Conservation (phyloP, 2,329 filamentous ascomycete species). For the Neophaeococcomyces mojaviensis region DNA sequence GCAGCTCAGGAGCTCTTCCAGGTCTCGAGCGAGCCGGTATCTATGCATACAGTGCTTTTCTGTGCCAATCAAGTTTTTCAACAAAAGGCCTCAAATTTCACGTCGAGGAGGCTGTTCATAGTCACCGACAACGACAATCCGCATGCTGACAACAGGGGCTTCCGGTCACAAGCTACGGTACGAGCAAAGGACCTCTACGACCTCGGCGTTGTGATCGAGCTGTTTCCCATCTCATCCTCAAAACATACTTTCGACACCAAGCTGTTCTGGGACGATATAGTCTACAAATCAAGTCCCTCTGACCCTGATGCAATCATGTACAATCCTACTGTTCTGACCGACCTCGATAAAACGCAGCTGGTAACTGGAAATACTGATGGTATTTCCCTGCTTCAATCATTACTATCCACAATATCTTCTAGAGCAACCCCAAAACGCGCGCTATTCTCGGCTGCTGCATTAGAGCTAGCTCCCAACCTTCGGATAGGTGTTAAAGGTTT, state of each 20-base stretch:
- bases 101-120: slow-evolving; percentile 85
- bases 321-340: slow-evolving; percentile 29
- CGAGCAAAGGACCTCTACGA: slow-evolving; percentile 94
- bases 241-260: slow-evolving; percentile 68
- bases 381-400: slow-evolving; percentile 66
- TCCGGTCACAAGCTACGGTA: slow-evolving; percentile 69
- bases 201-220: slow-evolving; percentile 79
- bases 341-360: slow-evolving; percentile 41
- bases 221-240: slow-evolving; percentile 76
- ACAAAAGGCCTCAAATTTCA: slow-evolving; percentile 88
- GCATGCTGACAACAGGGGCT: slow-evolving; percentile 62
- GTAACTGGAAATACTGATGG: slow-evolving; percentile 65
- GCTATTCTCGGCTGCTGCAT: slow-evolving; percentile 75
- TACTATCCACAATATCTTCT: slow-evolving; percentile 83
- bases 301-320: slow-evolving; percentile 61
- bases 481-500: slow-evolving; percentile 90
- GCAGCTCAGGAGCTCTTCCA: slow-evolving; percentile 59
- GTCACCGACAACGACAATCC: slow-evolving; percentile 92
- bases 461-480: slow-evolving; percentile 79
- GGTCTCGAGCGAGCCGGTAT: slow-evolving; percentile 60
- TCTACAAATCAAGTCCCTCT: slow-evolving; percentile 66
- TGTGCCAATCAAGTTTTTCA: slow-evolving; percentile 96
- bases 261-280: slow-evolving; percentile 95
- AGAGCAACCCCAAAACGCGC: slow-evolving; percentile 79
- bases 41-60: slow-evolving; percentile 85